These are phyloP conservation scores for Argentina anserina DNA, from an alignment of 306 rosid species.

Conservation along the genomic window DNA sequence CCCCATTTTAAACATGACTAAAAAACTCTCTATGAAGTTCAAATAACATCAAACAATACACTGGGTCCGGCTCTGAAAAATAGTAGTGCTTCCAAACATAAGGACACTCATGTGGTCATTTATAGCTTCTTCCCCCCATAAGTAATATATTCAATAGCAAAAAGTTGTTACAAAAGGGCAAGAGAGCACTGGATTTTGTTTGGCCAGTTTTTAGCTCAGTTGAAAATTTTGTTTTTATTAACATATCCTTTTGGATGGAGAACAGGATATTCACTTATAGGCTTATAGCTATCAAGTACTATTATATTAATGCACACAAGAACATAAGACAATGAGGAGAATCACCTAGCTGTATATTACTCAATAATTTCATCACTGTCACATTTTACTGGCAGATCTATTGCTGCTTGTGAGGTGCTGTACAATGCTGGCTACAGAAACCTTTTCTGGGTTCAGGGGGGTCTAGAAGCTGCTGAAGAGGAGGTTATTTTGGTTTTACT, in stretches of 20 bases:
- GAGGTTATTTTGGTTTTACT: slow-evolving; percentile 47
- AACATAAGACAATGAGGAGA: background rate
- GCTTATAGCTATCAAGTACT: background rate
- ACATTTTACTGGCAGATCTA: slow-evolving; percentile 49
- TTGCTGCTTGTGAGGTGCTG: slow-evolving; percentile 87
- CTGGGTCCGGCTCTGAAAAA: background rate
- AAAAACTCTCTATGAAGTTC: background rate
- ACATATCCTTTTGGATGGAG: background rate
- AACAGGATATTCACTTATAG: background rate
- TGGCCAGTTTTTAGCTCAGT: background rate
- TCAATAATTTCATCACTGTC: background rate
- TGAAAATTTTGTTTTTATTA: background rate
- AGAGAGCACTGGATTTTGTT: background rate
- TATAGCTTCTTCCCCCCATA: background rate
- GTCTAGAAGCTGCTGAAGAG: slow-evolving; percentile 83
- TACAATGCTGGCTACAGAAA: slow-evolving; percentile 76
- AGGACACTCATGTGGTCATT: background rate
- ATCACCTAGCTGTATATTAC: slow-evolving; percentile 5
- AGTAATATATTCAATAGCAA: background rate
- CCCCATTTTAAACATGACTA: background rate
- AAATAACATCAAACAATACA: background rate
- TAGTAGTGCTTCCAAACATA: background rate
- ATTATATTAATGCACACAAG: background rate
- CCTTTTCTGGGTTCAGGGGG: slow-evolving; percentile 97
- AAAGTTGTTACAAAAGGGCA: background rate